Conservation (phyloP, 1,139 yeast genomes). For the Yamadazyma spencermartinsiae region DNA sequence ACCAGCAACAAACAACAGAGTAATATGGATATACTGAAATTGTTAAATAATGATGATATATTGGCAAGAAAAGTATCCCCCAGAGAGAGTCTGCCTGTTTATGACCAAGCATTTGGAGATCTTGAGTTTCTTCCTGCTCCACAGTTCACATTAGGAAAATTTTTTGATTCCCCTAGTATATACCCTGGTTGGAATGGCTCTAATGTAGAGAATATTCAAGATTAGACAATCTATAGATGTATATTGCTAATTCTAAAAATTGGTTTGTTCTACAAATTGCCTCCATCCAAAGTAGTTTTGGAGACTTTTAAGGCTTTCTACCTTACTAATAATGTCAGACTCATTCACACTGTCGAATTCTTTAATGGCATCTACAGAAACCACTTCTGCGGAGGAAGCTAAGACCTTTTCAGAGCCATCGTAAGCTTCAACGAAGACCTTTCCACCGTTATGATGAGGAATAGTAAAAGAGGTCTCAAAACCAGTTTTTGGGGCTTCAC, state of each 20-base stretch:
- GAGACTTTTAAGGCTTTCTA: not conserved
- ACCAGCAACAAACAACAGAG: constrained; percentile 9
- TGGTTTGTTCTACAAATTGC: not conserved
- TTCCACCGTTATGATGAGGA: constrained; percentile 6
- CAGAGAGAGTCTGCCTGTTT: constrained; percentile 1
- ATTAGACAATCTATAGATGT: not conserved
- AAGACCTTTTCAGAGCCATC: constrained; percentile 18
- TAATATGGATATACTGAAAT: constrained; percentile 20
- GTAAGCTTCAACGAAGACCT: constrained; percentile 24
- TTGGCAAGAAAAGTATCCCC: not conserved
- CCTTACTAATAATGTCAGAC: not conserved
- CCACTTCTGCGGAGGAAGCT: constrained; percentile 13
- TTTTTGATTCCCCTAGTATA: constrained; percentile 21
- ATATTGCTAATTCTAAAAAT: not conserved
- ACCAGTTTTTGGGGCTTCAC: constrained; percentile 23
- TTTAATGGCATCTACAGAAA: constrained; percentile 7
- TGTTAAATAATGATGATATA: constrained; percentile 20
- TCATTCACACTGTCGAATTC: not conserved
- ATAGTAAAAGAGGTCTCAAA: constrained; percentile 28
- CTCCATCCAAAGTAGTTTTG: constrained; percentile 8
- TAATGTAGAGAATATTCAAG: not conserved
- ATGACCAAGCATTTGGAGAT: constrained; percentile 5
- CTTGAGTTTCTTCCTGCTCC: constrained; percentile 16
- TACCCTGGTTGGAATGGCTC: constrained; percentile 23
- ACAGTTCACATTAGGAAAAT: constrained; percentile 19